Conservation (phyloP, 768 basidiomycete species). For the Suillus clintonianus region DNA sequence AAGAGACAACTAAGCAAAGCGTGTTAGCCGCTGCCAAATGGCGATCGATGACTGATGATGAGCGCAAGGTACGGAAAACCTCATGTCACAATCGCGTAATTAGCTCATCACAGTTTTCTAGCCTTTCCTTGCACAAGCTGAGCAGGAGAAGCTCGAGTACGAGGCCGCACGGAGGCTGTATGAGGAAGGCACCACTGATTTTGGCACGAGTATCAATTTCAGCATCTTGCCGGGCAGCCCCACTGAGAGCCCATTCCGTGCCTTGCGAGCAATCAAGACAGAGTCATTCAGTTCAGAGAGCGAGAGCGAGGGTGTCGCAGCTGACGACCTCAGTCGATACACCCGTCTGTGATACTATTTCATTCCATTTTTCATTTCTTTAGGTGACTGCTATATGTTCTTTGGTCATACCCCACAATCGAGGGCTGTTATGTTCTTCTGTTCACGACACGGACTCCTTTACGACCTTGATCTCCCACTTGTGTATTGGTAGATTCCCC, state of each 20-base stretch:
- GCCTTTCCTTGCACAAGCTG: constrained; percentile 93
- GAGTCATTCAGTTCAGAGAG: constrained; percentile 68
- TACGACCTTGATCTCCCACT: constrained; percentile 23
- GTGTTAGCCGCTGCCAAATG: constrained; percentile 91
- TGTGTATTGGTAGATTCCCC: constrained; percentile 46
- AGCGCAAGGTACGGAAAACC: constrained; percentile 71
- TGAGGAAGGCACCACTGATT: constrained; percentile 75
- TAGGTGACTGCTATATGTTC: constrained; percentile 22
- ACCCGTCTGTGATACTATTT: constrained; percentile 31
- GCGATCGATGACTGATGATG: constrained; percentile 90
- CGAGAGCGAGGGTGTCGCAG: constrained; percentile 64
- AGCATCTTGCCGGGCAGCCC: constrained; percentile 76
- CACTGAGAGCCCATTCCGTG: constrained; percentile 43
- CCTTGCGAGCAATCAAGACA: constrained; percentile 50
- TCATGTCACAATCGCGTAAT: constrained; percentile 3
- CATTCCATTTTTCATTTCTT: constrained; percentile 13
- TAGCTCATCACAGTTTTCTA: constrained; percentile 33
- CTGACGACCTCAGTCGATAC: constrained; percentile 48
- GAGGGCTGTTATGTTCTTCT: constrained; percentile 35
- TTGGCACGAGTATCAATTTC: constrained; percentile 78
- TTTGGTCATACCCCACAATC: constrained; percentile 31
- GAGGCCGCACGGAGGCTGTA: constrained; percentile 84
- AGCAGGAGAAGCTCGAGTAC: constrained; percentile 94
- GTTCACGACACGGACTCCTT: constrained; percentile 26
- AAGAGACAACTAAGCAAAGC: constrained; percentile 93